Base-by-base conservation (phyloP, 1,284 basidiomycete species). In the Leccinum solheimii region DNA sequence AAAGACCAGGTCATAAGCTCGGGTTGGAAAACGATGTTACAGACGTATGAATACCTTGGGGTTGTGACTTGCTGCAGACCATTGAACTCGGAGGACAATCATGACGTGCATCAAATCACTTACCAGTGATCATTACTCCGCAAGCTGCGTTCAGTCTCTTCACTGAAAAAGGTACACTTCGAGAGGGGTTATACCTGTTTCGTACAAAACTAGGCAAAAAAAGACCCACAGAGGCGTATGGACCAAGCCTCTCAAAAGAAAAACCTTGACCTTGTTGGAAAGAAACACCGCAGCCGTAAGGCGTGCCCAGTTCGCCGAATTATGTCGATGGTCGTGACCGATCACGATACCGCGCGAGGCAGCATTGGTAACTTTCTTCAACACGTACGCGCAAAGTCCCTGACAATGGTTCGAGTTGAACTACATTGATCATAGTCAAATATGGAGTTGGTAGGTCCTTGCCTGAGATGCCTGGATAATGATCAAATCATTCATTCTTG, bases 41-140 rank as follows among this genome's bases (percentile, higher is more conserved):
- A 14, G 23, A 26, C 40, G 19, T 19, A 48, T 27, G 56, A 66
- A 55, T 68, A 88, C 90, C 84, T 92, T 93, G 0, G 92, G 92
- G 69, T 94, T 94, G 68, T 94, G 91, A 64, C 89, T 91, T 5
- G 92, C 92, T 90, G 56, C 8, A 38, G 62, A 21, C 11, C 14
- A 51, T 56, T 60, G 32, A 62, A 45, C 16, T 61, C 16, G 4
- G 16, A 32, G 13, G 13, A n/a, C 2, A 8, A 30, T 27, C 21
- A 59, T n/a, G 45, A 57, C 8, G 30, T 27, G 26, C 16, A 48
- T 7, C 21, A 30, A 26, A 55, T 19, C 21, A 66, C 75, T 26
- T 58, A 88, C 90, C 89, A 64, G 93, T 95, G 58, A 95, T 90
- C 93, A 95, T 95, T 3, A 95, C 85, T 27, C 93, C 92, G 61